Conservation (phyloP, 306 rosid species). For the Abrus pulchellus region DNA sequence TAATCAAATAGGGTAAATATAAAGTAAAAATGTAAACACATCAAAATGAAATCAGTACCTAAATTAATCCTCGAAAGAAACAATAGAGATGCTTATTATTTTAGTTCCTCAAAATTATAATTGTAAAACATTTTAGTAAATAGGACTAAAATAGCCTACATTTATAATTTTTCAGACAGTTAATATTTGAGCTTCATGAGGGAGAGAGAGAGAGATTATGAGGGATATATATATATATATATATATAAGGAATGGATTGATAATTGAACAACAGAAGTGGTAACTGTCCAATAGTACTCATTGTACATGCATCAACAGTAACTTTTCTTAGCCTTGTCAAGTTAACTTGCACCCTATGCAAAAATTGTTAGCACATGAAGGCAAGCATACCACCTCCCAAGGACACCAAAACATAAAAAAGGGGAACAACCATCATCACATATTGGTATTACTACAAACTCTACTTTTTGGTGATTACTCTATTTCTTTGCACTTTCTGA, state of each 20-base stretch:
- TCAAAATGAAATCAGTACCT: neutral
- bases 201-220: neutral
- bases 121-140: no score
- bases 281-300: conserved; percentile 25
- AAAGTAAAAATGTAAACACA: neutral
- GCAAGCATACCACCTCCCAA: conserved; percentile 31
- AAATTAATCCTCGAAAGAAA: no score
- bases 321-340: conserved; percentile 10
- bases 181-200: no score
- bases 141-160: no score
- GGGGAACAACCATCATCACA: neutral
- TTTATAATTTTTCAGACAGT: no score
- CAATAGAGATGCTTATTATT: no score
- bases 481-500: conserved; percentile 43
- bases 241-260: neutral
- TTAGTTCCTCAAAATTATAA: no score
- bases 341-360: conserved; percentile 15
- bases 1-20: neutral
- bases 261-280: conserved; percentile 32
- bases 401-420: conserved; percentile 9
- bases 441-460: conserved; percentile 18
- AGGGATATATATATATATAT: no score
- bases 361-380: conserved; percentile 18
- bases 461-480: conserved; percentile 24
- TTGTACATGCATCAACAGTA: conserved; percentile 16